Conservation (phyloP, 73 alveolate genomes). For the Breviolum minutum region DNA sequence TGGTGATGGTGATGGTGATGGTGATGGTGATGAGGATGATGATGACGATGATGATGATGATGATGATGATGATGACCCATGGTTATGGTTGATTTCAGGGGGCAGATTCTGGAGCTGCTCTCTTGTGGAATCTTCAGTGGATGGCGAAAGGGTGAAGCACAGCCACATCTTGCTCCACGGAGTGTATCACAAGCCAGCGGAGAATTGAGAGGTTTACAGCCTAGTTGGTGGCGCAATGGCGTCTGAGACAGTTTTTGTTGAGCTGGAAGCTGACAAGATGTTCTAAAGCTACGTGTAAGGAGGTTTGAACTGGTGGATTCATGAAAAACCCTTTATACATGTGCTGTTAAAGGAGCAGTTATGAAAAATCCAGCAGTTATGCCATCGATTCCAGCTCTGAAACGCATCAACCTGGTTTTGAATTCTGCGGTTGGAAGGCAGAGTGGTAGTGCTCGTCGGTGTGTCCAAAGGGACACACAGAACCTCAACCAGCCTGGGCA, state of each 20-base stretch:
- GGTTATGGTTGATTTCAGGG: not conserved
- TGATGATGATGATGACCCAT: not conserved
- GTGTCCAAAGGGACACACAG: conserved; percentile 54
- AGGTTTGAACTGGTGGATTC: not conserved
- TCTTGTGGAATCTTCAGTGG: conserved; percentile 38
- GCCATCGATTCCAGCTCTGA: not conserved
- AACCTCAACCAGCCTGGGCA: not conserved
- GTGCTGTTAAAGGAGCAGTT: not conserved
- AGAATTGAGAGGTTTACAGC: conserved; percentile 43
- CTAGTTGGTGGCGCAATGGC: not conserved
- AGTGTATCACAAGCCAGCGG: conserved; percentile 67
- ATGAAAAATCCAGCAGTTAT: not conserved
- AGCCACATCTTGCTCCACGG: conserved; percentile 38
- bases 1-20: too few species aligned
- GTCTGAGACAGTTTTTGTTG: not conserved
- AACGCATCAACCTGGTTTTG: not conserved
- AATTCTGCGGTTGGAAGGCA: not conserved
- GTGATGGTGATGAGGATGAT: too few species aligned
- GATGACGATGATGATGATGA: too few species aligned
- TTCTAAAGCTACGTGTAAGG: not conserved
- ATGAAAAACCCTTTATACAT: too few species aligned
- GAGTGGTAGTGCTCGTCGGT: conserved; percentile 27
- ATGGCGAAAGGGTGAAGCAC: not conserved
- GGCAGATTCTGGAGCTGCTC: conserved; percentile 31
- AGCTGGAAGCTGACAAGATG: not conserved